Evolutionary conservation across 306 rosid genomes (phyloP), one percentile per base, ranked within the genome.

Genomic region (Dalbergia cochinchinensis): DNA sequence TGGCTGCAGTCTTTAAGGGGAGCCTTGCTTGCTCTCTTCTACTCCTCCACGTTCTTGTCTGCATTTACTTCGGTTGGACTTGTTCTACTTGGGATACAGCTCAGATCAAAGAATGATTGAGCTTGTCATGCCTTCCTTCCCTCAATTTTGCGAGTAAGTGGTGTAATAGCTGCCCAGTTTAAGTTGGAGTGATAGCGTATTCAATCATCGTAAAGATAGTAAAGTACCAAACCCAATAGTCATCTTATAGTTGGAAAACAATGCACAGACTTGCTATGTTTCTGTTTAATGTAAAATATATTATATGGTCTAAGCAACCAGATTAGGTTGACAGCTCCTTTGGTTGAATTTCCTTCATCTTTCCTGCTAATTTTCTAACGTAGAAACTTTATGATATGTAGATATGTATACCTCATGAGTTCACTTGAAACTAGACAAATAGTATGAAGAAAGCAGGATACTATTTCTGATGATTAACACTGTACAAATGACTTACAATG

Each of bases 1-100:
- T 60, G 33, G 63, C 59, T 89, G 79, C 91, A 92, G 98, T 95
- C 97, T 64, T 63, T 90, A 64, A 88, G 94, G 76, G 97, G 92
- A 48, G 88, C 97, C 80, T 83, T 92, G 74, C 95, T 92, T 77
- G 88, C 92, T 45, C 15, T 89, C 62, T 91, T 87, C 80, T 95
- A 92, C 83, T 54, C 81, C 9, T 91, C 98, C 6, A 71, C 95
- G 4, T 0, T 89, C 42, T 87, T 92, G 91, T 95, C 97, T 37
- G 96, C 78, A 19, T 72, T 42, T 39, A 86, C 95, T 44, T 20
- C 88, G 0, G 89, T 82, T 61, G 99, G 97, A 67, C 97, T 92
- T 70, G 70, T 95, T 81, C 85, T 92, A 63, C 95, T 92, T 55
- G 99, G 88, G 55, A 81, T 88, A 69, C 97, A 91, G 83, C 89